A percentile compares a stretch with the other conserved stretches of the same genome.
phyloP scores from a whole-genome alignment of 202 grass and related monocot species.

The Setaria viridis region DNA sequence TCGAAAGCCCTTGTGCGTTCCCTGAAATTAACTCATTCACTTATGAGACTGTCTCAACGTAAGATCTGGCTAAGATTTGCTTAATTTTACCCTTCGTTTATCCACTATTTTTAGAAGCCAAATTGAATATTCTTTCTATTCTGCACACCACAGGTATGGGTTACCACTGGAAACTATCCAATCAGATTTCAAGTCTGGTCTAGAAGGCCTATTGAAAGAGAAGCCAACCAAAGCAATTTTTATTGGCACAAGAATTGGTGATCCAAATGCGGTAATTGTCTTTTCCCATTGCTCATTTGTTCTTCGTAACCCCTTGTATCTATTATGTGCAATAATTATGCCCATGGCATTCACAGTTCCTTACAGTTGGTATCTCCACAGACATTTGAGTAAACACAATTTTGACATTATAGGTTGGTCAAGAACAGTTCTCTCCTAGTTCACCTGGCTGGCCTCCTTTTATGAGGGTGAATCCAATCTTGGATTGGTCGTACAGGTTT shows the following conservation, averaged over 20 bases:
- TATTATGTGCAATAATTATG: conserved; percentile 37
- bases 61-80: conserved; percentile 44
- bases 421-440: conserved; percentile 99
- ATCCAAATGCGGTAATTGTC: conserved; percentile 91
- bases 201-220: conserved; percentile 81
- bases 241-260: conserved; percentile 97
- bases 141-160: conserved; percentile 60
- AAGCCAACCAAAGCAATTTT: conserved; percentile 98
- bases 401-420: conserved; percentile 86
- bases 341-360: conserved; percentile 24
- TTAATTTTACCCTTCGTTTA: conserved; percentile 1
- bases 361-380: conserved; percentile 21
- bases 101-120: conserved; percentile 39
- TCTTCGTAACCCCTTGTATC: conserved; percentile 15
- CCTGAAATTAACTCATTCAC: conserved; percentile 98
- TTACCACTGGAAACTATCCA: conserved; percentile 88
- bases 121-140: conserved; percentile 32
- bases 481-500: conserved; percentile 99
- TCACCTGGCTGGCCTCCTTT: conserved; percentile 99
- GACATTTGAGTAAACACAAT: conserved; percentile 32
- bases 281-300: conserved; percentile 36
- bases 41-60: conserved; percentile 84
- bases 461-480: conserved; percentile 99
- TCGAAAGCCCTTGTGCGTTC: conserved; percentile 86
- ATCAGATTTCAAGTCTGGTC: conserved; percentile 96